Percentiles rank a stretch among this genome's conserved stretches.
Conservation (phyloP, 1,139 yeast species). For the Pichia cactophila region DNA sequence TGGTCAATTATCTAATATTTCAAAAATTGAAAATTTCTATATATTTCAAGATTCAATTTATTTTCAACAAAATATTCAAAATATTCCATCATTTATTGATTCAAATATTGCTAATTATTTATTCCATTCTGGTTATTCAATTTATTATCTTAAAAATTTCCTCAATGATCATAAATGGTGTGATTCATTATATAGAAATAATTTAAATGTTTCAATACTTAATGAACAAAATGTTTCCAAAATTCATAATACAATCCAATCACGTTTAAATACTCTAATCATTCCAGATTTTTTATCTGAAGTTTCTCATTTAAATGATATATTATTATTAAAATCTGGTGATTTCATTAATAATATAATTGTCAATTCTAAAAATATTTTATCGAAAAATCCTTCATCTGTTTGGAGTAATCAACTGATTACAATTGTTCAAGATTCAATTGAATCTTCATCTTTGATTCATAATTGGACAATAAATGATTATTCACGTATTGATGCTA, state of each 20-base stretch:
- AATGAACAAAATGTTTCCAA: slow-evolving; percentile 30
- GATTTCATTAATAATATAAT: slow-evolving; percentile 70
- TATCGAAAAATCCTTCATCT: slow-evolving; percentile 44
- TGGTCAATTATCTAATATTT: background rate
- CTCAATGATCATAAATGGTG: slow-evolving; percentile 62
- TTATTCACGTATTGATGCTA: slow-evolving; percentile 65
- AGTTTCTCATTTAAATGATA: slow-evolving; percentile 40
- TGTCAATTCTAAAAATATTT: slow-evolving; percentile 43
- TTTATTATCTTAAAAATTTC: slow-evolving; percentile 57
- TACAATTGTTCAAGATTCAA: slow-evolving; percentile 53
- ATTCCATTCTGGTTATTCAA: slow-evolving; percentile 70
- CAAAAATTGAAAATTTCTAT: background rate
- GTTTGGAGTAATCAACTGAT: slow-evolving; percentile 64
- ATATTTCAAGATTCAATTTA: background rate
- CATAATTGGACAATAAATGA: slow-evolving; percentile 30
- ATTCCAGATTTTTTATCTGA: slow-evolving; percentile 5
- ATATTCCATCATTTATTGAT: slow-evolving; percentile 54
- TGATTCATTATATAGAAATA: slow-evolving; percentile 33
- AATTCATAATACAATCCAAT: slow-evolving; percentile 25
- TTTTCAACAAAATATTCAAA: slow-evolving; percentile 19
- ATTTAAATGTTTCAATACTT: slow-evolving; percentile 6
- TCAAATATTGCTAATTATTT: slow-evolving; percentile 39
- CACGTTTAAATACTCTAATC: slow-evolving; percentile 3
- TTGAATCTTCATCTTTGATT: slow-evolving; percentile 54
- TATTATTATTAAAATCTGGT: slow-evolving; percentile 64